phyloP scores from a whole-genome alignment of 164 flowering plant species.

The Nelumbo lutea region DNA sequence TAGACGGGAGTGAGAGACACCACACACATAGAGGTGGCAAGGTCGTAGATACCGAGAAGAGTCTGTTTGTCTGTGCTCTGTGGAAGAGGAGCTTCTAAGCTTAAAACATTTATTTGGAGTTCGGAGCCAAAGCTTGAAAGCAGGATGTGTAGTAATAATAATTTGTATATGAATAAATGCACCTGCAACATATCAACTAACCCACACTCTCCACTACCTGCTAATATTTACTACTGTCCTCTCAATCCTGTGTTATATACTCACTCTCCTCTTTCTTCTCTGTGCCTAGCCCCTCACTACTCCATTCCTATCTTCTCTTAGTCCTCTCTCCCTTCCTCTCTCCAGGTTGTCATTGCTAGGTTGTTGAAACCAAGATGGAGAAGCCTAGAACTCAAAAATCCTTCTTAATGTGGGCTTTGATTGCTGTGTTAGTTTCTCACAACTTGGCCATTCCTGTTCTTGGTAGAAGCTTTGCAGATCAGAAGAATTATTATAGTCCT shows the following conservation, averaged over 20 bases:
- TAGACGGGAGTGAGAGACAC: no score
- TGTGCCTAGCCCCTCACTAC: not conserved
- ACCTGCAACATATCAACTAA: slow-evolving; percentile 54
- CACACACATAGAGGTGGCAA: no score
- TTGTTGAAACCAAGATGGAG: slow-evolving; percentile 23
- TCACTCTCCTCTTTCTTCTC: slow-evolving; percentile 7
- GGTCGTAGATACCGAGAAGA: no score
- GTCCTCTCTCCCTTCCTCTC: not conserved
- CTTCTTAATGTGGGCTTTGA: slow-evolving; percentile 22
- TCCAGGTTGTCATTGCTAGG: not conserved
- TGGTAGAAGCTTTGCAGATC: slow-evolving; percentile 36
- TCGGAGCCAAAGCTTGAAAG: not conserved
- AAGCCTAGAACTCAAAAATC: slow-evolving; percentile 17
- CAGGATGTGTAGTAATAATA: not conserved
- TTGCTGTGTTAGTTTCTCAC: slow-evolving; percentile 45
- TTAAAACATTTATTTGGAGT: no score
- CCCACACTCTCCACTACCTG: slow-evolving; percentile 41
- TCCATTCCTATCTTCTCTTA: not conserved
- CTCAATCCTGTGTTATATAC: slow-evolving; percentile 12
- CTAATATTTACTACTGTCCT: slow-evolving; percentile 41
- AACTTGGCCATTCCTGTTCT: slow-evolving; percentile 37
- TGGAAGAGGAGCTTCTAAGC: no score
- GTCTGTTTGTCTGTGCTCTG: no score
- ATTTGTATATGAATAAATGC: slow-evolving; percentile 44
- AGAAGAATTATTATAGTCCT: slow-evolving; percentile 54